These are phyloP conservation scores for Durotheca rogersii DNA, from an alignment of 495 filamentous ascomycete genomes.

Conservation along the genomic window DNA sequence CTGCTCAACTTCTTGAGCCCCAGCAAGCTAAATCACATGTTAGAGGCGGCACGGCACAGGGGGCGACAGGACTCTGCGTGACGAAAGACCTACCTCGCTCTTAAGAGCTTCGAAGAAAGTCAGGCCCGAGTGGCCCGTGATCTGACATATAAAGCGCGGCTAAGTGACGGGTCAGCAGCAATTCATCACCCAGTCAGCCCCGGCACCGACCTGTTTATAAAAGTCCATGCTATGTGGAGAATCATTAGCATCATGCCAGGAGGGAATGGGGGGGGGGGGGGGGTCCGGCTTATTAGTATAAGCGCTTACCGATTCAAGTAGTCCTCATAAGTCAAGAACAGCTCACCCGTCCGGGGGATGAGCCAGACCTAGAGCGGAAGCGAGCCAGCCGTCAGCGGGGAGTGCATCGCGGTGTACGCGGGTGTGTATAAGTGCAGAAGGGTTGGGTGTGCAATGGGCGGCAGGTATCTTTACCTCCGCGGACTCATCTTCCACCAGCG, in stretches of 20 bases:
- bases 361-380: conserved; percentile 71
- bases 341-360: conserved; percentile 84
- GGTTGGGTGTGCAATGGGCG: conserved; percentile 1
- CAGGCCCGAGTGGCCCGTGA: conserved; percentile 88
- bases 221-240: conserved; percentile 71
- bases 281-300: background rate
- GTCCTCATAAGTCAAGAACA: conserved; percentile 85
- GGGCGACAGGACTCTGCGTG: background rate
- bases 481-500: conserved; percentile 74
- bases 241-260: conserved; percentile 5
- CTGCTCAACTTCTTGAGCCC: conserved; percentile 84
- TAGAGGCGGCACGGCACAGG: conserved; percentile 12
- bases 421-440: background rate
- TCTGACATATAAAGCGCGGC: conserved; percentile 90
- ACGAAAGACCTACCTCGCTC: conserved; percentile 74
- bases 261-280: background rate
- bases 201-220: conserved; percentile 74
- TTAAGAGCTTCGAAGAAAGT: conserved; percentile 92
- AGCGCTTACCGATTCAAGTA: conserved; percentile 73
- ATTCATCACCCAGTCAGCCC: too few species aligned
- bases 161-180: conserved; percentile 39
- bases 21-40: conserved; percentile 63
- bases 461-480: conserved; percentile 60
- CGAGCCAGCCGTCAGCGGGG: background rate
- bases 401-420: conserved; percentile 13